Evolutionary conservation across 495 filamentous ascomycete genomes (phyloP), one percentile per base, ranked within the genome.

Genomic region (Aspergillus baeticus): DNA sequence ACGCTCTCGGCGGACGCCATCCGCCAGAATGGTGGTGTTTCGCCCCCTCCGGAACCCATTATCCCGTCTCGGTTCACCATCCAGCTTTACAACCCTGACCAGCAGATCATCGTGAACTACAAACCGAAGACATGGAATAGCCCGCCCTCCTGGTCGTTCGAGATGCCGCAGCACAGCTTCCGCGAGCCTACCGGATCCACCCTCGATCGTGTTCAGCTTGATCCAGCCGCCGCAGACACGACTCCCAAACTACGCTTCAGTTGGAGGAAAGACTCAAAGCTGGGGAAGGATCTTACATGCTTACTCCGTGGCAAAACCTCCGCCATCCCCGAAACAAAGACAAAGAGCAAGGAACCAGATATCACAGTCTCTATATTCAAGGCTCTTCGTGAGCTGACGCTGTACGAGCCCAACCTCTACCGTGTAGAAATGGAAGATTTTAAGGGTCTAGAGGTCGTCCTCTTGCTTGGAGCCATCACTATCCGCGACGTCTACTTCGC

Each of bases 31-130:
- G 83, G 83, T 45, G 87, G 87, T 2, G 73, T 83, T 0, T 74
- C 87, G 3, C 87, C 89, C 15, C 78, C 86, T 5, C 84, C 87
- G 0, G 86, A 92, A 62, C 87, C 93, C 10, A 78, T 91, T 20
- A 74, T 92, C 33, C 94, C 94, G 1, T 82, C 82, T 39, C 80
- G 81, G 47, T 96, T 98, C 69, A 79, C 81, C 15, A 80, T 98
- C 50, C 88, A 93, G 60, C 86, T 98, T 10, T 98, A 97, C 80
- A 91, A 96, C 65, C 94, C 94, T 0, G 92, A 97, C 73, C 92
- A 96, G 69, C 77, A 88, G 58, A 75, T 98, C 23, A 51, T 74
- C 0, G 78, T 98, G 39, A 84, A 78, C 66, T 82, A 89, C 67
- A 82, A 88, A 54, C 75, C 84, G 38, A 87, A 87, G 49, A 80